phyloP scores from a whole-genome alignment of 2,329 filamentous ascomycete species.

The Aspergillus sp. region DNA sequence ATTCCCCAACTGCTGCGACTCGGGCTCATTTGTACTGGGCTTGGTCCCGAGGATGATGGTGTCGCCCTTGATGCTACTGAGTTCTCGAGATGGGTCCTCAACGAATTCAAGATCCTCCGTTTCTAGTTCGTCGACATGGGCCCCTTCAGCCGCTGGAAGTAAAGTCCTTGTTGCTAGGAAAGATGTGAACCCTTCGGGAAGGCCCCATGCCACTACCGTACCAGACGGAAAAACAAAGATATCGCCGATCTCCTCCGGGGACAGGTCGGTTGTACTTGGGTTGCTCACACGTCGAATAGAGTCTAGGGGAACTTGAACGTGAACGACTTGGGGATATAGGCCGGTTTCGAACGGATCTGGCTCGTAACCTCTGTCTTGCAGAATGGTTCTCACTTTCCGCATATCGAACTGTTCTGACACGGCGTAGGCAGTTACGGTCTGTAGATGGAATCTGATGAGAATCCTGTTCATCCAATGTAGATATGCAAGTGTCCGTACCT shows the following conservation, averaged over 20 bases:
- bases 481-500: constrained; percentile 24
- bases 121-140: constrained; percentile 71
- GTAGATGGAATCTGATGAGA: constrained; percentile 8
- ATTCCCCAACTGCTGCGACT: constrained; percentile 22
- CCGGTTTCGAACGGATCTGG: constrained; percentile 63
- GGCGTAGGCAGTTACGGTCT: constrained; percentile 64
- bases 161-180: constrained; percentile 70
- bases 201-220: constrained; percentile 87
- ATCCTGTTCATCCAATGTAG: constrained; percentile 5
- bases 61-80: constrained; percentile 79
- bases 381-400: constrained; percentile 55
- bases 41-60: constrained; percentile 86
- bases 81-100: constrained; percentile 70
- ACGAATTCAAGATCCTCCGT: constrained; percentile 87
- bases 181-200: constrained; percentile 71
- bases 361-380: constrained; percentile 59
- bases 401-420: constrained; percentile 68
- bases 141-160: constrained; percentile 71
- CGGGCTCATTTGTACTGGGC: constrained; percentile 26
- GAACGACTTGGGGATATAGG: constrained; percentile 65
- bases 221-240: constrained; percentile 96
- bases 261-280: constrained; percentile 37
- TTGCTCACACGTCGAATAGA: constrained; percentile 46
- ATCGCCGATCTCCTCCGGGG: constrained; percentile 64
- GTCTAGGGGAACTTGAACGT: constrained; percentile 53